These are phyloP conservation scores for Fraxinus dipetala DNA, from an alignment of 305 asterid species.

Conservation along the genomic window DNA sequence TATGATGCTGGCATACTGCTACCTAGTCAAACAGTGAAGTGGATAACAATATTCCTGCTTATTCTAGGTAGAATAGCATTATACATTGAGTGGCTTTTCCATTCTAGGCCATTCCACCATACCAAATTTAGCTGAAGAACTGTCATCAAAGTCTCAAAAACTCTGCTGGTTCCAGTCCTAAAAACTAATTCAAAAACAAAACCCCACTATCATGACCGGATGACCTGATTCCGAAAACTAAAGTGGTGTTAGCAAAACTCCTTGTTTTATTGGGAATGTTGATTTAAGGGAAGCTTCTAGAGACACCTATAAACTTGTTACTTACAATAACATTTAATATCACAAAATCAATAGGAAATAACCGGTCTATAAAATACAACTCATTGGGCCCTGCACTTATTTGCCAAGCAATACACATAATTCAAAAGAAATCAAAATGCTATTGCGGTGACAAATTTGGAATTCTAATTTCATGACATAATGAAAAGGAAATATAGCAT, in stretches of 20 bases:
- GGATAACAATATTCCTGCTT: not conserved
- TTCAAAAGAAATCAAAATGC: not conserved
- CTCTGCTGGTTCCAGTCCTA: not conserved
- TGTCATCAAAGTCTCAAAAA: not conserved
- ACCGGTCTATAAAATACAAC: not conserved
- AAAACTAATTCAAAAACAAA: not conserved
- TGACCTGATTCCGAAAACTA: not conserved
- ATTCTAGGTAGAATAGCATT: not conserved
- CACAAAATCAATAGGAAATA: not conserved
- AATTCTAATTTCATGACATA: not conserved
- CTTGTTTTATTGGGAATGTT: not conserved
- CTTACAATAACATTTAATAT: not conserved
- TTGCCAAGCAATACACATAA: not conserved
- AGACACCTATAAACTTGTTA: not conserved
- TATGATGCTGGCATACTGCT: not conserved
- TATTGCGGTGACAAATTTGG: not conserved
- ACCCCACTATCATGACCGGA: not conserved
- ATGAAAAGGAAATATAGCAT: not conserved
- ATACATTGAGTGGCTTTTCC: not conserved
- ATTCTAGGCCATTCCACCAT: not conserved
- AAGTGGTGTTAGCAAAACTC: not conserved
- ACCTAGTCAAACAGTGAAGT: not conserved
- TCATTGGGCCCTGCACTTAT: not conserved
- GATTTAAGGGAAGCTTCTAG: not conserved
- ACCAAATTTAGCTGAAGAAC: not conserved